Evolutionary conservation across 371 early-diverging fungal species (phyloP).

Genomic region (Mucor racemosus): DNA sequence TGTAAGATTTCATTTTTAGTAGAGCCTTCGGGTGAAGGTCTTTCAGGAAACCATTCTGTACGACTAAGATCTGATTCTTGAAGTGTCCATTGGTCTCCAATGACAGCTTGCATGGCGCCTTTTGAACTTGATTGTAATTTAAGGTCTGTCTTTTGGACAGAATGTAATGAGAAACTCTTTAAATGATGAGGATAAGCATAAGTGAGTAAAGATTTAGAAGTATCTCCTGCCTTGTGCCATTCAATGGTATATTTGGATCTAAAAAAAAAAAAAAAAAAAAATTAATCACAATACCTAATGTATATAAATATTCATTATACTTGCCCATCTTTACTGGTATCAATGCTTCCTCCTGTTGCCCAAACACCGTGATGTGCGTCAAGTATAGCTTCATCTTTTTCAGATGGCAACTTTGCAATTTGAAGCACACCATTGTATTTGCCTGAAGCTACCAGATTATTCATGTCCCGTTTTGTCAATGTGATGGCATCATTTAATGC

Average conservation of each 20-base stretch:
- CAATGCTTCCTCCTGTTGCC: slow-evolving; percentile 47
- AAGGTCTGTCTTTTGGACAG: slow-evolving; percentile 27
- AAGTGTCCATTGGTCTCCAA: slow-evolving; percentile 64
- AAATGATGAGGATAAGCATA: slow-evolving; percentile 67
- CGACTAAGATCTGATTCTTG: slow-evolving; percentile 44
- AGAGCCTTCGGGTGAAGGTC: slow-evolving; percentile 38
- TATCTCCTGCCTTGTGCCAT: slow-evolving; percentile 48
- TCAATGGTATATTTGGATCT: slow-evolving; percentile 44
- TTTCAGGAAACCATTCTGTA: slow-evolving; percentile 45
- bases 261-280: background rate
- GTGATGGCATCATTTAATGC: slow-evolving; percentile 39
- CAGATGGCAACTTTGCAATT: slow-evolving; percentile 50
- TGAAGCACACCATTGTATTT: slow-evolving; percentile 55
- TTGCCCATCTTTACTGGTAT: slow-evolving; percentile 22
- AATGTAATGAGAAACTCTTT: slow-evolving; percentile 29
- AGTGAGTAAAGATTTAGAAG: slow-evolving; percentile 30
- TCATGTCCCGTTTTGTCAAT: slow-evolving; percentile 17
- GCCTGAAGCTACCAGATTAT: slow-evolving; percentile 32
- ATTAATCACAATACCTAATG: background rate
- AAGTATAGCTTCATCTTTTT: slow-evolving; percentile 39
- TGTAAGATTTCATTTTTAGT: slow-evolving; percentile 44
- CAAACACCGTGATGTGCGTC: slow-evolving; percentile 54
- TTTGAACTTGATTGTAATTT: slow-evolving; percentile 59
- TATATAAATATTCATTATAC: background rate
- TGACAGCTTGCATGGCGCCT: slow-evolving; percentile 69